Base-by-base conservation (phyloP, 2,329 filamentous ascomycete genomes). In the Exophiala aquamarina region DNA sequence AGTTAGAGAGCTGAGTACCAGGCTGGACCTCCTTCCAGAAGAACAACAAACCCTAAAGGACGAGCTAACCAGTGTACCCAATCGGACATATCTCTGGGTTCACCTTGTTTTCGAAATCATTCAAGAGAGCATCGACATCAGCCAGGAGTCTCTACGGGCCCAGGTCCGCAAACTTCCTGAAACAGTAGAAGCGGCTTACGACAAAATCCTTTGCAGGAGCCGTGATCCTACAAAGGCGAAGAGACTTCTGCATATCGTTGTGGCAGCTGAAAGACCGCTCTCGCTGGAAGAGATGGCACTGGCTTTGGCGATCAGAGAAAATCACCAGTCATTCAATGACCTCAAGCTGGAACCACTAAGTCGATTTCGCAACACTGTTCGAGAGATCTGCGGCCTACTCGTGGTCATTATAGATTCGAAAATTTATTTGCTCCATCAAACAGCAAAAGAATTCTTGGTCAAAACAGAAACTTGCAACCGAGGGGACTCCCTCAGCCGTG, bases 341-440 rank as follows among this genome's bases (percentile, higher is more conserved):
- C 8, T 14, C 5, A 5, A 34, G 13, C 5, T 34, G n/a, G 5
- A 34, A 34, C 17, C n/a, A 6, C 6, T 7, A 5, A 18, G 17
- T 14, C 6, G 57, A n/a, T 42, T 60, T 7, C 33, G 59, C 29
- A 21, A 46, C 8, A 34, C 44, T 6, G 44, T 70, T 5, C 50
- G 60, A 35, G 45, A 62, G 5, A 44, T 66, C 8, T 72, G 67
- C 43, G 67, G 66, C 0, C 60, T 70, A 4, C 69, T 71, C 38
- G 52, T 72, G 2, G 59, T 45, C 17, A 54, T 71, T 11, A 49
- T 62, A 1, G 55, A 67, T 29, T 49, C 42, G 4, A 60, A 49
- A 41, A 54, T 72, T 4, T 70, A 67, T 50, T 55, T 72, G 3
- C 53, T 71, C 28, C 69, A 72, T 29, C 66, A 72, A 49, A 71